A percentile compares a stretch with the other conserved stretches of the same genome.
phyloP scores from a whole-genome alignment of 2,329 filamentous ascomycete genomes.

The Ampelomyces quisqualis region DNA sequence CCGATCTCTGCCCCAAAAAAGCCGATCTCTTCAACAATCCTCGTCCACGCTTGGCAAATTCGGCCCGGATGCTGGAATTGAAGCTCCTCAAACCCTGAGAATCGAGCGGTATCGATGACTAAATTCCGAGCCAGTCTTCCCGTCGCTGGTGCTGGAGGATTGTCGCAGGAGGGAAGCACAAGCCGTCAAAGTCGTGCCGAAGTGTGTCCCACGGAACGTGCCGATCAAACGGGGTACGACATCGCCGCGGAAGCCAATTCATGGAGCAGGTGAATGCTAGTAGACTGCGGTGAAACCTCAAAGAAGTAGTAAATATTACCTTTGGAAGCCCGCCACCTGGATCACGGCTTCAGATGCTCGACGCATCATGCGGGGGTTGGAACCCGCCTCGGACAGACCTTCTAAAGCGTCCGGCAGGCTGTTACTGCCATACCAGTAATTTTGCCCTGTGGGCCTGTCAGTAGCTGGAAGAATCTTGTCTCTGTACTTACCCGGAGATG shows the following conservation, averaged over 20 bases:
- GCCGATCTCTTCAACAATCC: constrained; percentile 20
- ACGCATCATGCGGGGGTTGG: constrained; percentile 33
- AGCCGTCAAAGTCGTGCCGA: no score
- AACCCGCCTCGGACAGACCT: constrained; percentile 23
- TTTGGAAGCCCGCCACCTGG: constrained; percentile 30
- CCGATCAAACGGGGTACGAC: background rate
- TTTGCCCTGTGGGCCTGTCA: constrained; percentile 28
- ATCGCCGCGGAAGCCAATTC: background rate
- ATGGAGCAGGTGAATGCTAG: background rate
- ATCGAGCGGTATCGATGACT: no score
- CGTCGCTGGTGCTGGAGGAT: background rate
- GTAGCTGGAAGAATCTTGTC: background rate
- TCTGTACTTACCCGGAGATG: constrained; percentile 31
- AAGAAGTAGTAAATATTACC: constrained; percentile 20
- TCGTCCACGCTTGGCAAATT: constrained; percentile 19
- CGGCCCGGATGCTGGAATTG: constrained; percentile 9
- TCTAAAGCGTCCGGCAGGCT: constrained; percentile 34
- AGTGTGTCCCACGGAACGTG: background rate
- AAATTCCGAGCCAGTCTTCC: no score
- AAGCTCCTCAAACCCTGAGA: background rate
- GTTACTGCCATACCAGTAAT: constrained; percentile 38
- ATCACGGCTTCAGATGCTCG: constrained; percentile 38
- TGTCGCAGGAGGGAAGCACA: background rate
- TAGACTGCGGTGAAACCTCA: no score
- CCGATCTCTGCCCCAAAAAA: constrained; percentile 24